These are phyloP conservation scores for Arthroderma sp. DNA, from an alignment of 2,329 filamentous ascomycete genomes.

Conservation along the genomic window DNA sequence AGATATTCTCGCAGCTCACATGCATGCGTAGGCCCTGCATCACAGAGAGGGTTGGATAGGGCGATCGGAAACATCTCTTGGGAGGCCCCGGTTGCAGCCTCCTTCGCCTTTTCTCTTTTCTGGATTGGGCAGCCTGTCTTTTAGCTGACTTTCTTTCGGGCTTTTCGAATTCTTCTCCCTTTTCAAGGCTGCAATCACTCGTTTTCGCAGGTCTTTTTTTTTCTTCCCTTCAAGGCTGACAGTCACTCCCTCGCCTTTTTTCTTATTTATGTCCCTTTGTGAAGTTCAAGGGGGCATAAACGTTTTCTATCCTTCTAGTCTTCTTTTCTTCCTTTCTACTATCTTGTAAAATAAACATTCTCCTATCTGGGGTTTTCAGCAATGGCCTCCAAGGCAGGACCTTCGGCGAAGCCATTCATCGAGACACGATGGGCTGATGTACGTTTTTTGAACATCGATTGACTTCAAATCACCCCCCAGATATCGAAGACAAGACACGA, in stretches of 20 bases:
- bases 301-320: neutral
- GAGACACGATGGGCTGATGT: constrained; percentile 9
- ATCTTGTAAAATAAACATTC: neutral
- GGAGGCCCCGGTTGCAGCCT: neutral
- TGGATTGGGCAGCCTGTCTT: neutral
- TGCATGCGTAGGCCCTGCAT: neutral
- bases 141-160: too few relatives aligned
- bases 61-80: neutral
- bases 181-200: neutral
- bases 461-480: neutral
- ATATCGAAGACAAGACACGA: neutral
- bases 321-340: neutral
- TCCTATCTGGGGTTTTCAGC: neutral
- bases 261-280: neutral
- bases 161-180: too few relatives aligned
- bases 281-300: neutral
- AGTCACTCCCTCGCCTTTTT: too few relatives aligned
- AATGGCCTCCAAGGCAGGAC: constrained; percentile 1
- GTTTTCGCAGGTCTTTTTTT: neutral
- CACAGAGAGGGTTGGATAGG: neutral
- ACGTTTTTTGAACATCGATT: neutral
- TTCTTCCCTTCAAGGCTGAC: neutral
- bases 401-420: constrained; percentile 4
- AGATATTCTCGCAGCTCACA: neutral
- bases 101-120: neutral